A percentile compares a stretch with the other conserved stretches of the same genome.
Conservation (phyloP, 169 alveolate species). For the Eimeria tenella region DNA sequence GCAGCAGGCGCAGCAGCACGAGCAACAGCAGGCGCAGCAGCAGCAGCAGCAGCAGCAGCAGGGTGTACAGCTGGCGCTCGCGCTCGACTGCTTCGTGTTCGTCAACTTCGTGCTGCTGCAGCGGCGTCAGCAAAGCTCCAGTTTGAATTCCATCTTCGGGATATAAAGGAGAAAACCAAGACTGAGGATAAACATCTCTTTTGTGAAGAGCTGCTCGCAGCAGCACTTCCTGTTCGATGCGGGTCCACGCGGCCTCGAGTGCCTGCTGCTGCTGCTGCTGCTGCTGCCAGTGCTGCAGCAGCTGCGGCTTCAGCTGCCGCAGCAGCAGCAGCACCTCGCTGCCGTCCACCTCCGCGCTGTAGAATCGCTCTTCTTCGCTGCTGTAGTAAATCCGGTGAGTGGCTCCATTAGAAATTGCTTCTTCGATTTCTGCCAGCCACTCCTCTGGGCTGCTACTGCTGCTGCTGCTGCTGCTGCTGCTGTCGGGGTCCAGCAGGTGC, state of each 20-base stretch:
- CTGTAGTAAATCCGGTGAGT: background rate
- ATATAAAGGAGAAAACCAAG: background rate
- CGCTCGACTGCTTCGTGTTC: background rate
- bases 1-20: background rate
- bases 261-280: background rate
- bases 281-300: background rate
- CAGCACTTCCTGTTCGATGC: background rate
- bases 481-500: background rate
- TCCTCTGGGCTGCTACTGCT: background rate
- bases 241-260: background rate
- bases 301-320: conserved; percentile 10
- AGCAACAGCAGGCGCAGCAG: background rate
- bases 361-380: background rate
- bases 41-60: background rate
- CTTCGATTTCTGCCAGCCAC: conserved; percentile 6
- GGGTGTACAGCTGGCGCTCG: background rate
- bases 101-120: background rate
- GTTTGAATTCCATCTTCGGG: background rate
- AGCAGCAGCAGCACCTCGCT: background rate
- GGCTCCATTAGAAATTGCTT: background rate
- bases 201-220: conserved; percentile 3
- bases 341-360: background rate
- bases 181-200: conserved; percentile 10
- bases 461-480: conserved; percentile 52
- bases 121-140: background rate